Percentiles rank a stretch among this genome's conserved stretches.
phyloP scores from a whole-genome alignment of 345 rosid species.

The Brassica cretica region DNA sequence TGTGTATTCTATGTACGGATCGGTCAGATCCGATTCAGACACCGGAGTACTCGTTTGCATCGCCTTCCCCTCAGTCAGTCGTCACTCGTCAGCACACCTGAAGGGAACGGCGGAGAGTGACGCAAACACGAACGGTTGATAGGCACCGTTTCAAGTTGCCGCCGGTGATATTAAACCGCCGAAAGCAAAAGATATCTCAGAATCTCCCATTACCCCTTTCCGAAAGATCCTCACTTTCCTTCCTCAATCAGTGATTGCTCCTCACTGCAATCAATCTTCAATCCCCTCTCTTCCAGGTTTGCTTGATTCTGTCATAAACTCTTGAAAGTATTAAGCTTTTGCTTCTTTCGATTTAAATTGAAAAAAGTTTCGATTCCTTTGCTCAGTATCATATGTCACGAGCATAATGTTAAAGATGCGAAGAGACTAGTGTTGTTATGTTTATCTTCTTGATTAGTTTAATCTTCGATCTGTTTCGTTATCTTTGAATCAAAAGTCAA shows the following conservation, averaged over 20 bases:
- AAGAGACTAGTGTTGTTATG: neutral
- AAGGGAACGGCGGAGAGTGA: constrained; percentile 29
- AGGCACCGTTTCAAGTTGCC: constrained; percentile 32
- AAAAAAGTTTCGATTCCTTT: neutral
- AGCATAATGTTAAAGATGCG: neutral
- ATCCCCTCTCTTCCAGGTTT: constrained; percentile 29
- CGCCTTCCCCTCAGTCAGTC: constrained; percentile 1
- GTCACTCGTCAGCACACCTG: constrained; percentile 6
- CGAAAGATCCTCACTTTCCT: constrained; percentile 29
- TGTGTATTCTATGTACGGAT: neutral
- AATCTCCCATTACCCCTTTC: neutral
- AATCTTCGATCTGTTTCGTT: neutral
- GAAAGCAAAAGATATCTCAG: neutral
- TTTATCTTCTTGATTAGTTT: neutral
- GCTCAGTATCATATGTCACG: neutral
- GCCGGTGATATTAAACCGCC: constrained; percentile 27
- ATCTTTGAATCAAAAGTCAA: neutral
- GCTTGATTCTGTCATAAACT: neutral
- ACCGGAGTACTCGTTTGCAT: neutral
- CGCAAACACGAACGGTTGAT: constrained; percentile 42
- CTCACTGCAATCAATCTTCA: constrained; percentile 4
- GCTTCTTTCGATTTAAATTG: neutral
- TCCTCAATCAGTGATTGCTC: constrained; percentile 10
- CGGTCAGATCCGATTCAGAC: constrained; percentile 23
- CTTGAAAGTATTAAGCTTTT: neutral